Evolutionary conservation across 805 yeast genomes (phyloP).

Genomic region (Naumovozyma castellii): DNA sequence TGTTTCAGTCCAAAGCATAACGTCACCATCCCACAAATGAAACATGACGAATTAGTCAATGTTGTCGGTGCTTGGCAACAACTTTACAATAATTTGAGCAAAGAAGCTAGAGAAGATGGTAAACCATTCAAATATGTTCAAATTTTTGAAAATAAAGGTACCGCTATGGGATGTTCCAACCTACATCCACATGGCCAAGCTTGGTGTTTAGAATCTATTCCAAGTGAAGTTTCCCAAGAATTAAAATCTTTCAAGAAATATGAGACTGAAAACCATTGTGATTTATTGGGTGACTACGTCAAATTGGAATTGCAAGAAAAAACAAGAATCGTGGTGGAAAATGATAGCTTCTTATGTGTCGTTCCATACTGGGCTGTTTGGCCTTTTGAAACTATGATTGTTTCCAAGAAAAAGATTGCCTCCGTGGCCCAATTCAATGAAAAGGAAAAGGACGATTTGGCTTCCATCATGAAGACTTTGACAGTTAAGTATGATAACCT

Average conservation of each 20-base stretch:
- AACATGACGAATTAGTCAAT: constrained; percentile 31
- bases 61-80: constrained; percentile 57
- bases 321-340: constrained; percentile 46
- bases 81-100: constrained; percentile 38
- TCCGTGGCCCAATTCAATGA: constrained; percentile 40
- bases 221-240: constrained; percentile 58
- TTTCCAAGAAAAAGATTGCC: constrained; percentile 46
- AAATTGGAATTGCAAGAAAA: constrained; percentile 41
- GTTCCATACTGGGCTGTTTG: constrained; percentile 79
- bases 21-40: constrained; percentile 57
- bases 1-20: constrained; percentile 67
- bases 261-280: constrained; percentile 33
- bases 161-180: constrained; percentile 75
- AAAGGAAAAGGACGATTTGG: constrained; percentile 45
- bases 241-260: constrained; percentile 43
- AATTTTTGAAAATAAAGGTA: constrained; percentile 69
- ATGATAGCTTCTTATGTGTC: constrained; percentile 54
- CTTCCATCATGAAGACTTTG: constrained; percentile 40
- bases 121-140: constrained; percentile 51
- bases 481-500: constrained; percentile 64
- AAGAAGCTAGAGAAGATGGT: constrained; percentile 29
- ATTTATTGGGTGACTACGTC: constrained; percentile 56
- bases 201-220: constrained; percentile 59
- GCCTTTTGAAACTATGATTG: constrained; percentile 67
- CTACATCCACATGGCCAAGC: constrained; percentile 81